Percentiles rank a stretch among this genome's conserved stretches.
Evolutionary conservation across 2,329 filamentous ascomycete genomes (phyloP).

Genomic region (Colletotrichum sp.): DNA sequence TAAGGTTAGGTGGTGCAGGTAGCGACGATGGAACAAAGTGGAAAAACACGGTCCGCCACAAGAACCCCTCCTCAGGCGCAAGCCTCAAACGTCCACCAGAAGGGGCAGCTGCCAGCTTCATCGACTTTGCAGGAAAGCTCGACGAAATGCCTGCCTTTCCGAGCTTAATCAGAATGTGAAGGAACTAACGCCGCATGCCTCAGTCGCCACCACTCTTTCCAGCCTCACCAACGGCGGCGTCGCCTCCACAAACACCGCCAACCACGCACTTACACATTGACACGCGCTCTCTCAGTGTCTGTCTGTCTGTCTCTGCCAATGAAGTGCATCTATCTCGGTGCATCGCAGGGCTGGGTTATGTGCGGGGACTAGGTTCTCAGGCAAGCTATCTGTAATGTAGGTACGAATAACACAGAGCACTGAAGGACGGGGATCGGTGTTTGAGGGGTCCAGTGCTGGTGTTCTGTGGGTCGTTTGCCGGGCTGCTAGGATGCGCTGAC

Average conservation of each 20-base stretch:
- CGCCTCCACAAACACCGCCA: background rate
- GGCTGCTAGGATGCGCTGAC: background rate
- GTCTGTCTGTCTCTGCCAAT: background rate
- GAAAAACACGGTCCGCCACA: background rate
- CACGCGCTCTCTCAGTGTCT: background rate
- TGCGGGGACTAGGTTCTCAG: background rate
- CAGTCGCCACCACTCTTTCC: background rate
- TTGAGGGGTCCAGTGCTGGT: background rate
- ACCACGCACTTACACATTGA: background rate
- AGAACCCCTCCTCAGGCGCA: background rate
- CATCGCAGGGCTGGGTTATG: background rate
- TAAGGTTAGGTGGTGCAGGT: background rate
- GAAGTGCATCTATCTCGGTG: background rate
- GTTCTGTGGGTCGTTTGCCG: background rate
- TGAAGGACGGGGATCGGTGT: background rate
- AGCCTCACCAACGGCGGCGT: background rate
- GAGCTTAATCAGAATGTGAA: background rate
- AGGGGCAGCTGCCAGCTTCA: background rate
- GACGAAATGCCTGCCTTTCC: background rate
- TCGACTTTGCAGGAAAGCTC: background rate
- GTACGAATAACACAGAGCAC: background rate
- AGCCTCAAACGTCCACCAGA: background rate
- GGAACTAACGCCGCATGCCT: background rate
- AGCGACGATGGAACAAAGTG: background rate
- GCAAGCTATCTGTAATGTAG: background rate